Percentiles rank a stretch among this genome's conserved stretches.
phyloP scores from a whole-genome alignment of 306 rosid species.

The Luffa acutangula region DNA sequence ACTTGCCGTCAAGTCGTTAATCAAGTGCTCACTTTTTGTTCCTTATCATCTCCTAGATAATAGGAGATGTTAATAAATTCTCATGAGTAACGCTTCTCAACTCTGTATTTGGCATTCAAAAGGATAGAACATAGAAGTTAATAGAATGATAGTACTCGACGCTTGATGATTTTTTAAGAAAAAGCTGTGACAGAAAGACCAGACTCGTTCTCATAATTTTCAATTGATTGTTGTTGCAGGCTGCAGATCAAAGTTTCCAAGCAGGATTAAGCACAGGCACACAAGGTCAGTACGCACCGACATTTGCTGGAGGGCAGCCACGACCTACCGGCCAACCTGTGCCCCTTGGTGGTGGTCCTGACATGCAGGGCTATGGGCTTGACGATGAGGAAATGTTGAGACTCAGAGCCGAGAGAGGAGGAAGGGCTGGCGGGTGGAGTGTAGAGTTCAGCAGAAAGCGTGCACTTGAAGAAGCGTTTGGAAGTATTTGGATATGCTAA shows the following conservation, averaged over 20 bases:
- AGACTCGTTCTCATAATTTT: not conserved
- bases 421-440: constrained; percentile 87
- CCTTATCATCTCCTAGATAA: no score
- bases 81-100: not conserved
- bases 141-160: not conserved
- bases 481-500: constrained; percentile 68
- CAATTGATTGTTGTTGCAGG: constrained; percentile 25
- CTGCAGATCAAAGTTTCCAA: constrained; percentile 41
- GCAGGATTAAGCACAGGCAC: constrained; percentile 41
- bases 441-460: constrained; percentile 58
- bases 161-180: not conserved
- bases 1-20: not conserved
- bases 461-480: constrained; percentile 85
- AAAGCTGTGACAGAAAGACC: not conserved
- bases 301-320: constrained; percentile 75
- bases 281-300: constrained; percentile 85
- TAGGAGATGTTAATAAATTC: not conserved
- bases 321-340: constrained; percentile 76
- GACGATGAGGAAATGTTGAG: constrained; percentile 57
- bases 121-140: not conserved
- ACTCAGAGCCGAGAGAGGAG: constrained; percentile 63
- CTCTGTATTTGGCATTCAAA: not conserved
- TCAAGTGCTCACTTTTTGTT: not conserved
- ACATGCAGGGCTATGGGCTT: constrained; percentile 35
- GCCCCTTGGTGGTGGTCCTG: constrained; percentile 54